phyloP scores from a whole-genome alignment of 768 basidiomycete species.

The Suillus placidus region DNA sequence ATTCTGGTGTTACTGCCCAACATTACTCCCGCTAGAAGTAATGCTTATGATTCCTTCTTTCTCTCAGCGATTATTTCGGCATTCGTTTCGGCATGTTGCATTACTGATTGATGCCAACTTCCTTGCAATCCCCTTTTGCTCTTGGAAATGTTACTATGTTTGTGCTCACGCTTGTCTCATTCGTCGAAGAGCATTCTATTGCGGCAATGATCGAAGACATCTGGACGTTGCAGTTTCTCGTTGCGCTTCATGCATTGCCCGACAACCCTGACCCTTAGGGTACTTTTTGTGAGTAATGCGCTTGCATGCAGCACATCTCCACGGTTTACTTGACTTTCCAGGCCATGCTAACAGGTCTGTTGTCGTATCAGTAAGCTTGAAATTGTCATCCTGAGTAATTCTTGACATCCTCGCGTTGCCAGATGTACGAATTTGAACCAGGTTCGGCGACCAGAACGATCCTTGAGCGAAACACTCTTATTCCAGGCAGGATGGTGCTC shows the following conservation, averaged over 20 bases:
- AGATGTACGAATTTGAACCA: conserved; percentile 54
- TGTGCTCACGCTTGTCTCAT: conserved; percentile 42
- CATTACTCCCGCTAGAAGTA: too few species aligned
- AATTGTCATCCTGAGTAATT: not conserved
- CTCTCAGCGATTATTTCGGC: too few species aligned
- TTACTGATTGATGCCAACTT: too few species aligned
- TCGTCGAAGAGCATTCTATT: conserved; percentile 28
- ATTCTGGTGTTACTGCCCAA: not conserved
- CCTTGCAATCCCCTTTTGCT: too few species aligned
- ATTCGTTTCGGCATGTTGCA: too few species aligned
- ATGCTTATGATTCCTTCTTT: too few species aligned
- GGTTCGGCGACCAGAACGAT: conserved; percentile 17
- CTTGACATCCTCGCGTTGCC: conserved; percentile 6
- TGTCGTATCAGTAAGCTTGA: too few species aligned
- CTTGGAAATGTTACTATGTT: conserved; percentile 52
- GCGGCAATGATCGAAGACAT: conserved; percentile 56
- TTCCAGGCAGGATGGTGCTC: conserved; percentile 56
- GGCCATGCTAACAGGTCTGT: conserved; percentile 29
- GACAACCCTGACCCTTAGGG: conserved; percentile 50
- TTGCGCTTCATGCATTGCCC: conserved; percentile 54
- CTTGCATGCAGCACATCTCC: not conserved
- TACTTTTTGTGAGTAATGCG: conserved; percentile 46
- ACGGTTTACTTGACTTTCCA: conserved; percentile 16
- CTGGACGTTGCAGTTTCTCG: conserved; percentile 63
- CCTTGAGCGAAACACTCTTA: not conserved